A percentile compares a stretch with the other conserved stretches of the same genome.
Conservation (phyloP, 345 rosid genomes). For the Kernera saxatilis region DNA sequence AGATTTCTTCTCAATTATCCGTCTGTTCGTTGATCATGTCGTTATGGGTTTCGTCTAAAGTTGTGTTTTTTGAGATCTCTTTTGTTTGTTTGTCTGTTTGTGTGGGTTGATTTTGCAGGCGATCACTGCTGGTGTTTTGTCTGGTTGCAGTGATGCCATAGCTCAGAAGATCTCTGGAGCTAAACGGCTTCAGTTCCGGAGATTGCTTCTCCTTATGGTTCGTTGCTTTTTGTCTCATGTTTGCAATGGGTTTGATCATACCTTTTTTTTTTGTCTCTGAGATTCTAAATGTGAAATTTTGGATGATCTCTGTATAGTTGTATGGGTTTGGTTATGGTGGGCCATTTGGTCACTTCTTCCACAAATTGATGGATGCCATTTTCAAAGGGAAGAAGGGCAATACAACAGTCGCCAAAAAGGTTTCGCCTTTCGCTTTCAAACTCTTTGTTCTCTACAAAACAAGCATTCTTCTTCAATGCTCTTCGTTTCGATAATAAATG, state of each 20-base stretch:
- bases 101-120: conserved; percentile 40
- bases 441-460: not conserved
- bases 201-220: conserved; percentile 71
- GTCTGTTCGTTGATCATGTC: not conserved
- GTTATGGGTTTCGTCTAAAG: not conserved
- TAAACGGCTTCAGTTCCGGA: conserved; percentile 60
- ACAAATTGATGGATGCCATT: conserved; percentile 69
- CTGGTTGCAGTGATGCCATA: conserved; percentile 69
- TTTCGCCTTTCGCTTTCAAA: conserved; percentile 11
- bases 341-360: conserved; percentile 88
- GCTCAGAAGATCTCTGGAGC: conserved; percentile 88
- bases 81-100: not conserved
- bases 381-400: conserved; percentile 73
- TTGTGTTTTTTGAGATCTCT: not conserved
- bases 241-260: not conserved
- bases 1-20: not conserved
- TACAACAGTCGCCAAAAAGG: conserved; percentile 81
- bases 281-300: not conserved
- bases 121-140: conserved; percentile 68
- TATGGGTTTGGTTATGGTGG: conserved; percentile 89
- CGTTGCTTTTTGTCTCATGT: conserved; percentile 16
- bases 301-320: conserved; percentile 45
- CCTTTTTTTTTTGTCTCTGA: not conserved
- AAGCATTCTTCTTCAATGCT: not conserved
- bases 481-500: not conserved